Percentiles rank a stretch among this genome's conserved stretches.
These are phyloP conservation scores for Phyllostachys edulis DNA, from an alignment of 176 grass and related monocot genomes.

Conservation along the genomic window DNA sequence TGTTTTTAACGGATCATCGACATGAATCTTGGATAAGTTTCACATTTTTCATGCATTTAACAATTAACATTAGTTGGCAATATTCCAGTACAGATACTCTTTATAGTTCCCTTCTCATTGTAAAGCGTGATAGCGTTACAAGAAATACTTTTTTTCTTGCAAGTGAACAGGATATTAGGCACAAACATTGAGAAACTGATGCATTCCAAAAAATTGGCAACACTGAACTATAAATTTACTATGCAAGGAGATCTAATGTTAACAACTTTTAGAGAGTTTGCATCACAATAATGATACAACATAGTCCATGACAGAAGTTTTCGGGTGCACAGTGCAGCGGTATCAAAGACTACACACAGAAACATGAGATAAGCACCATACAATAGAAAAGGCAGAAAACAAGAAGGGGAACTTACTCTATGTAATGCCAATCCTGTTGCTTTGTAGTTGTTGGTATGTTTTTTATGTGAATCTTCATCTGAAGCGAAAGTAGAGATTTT, in stretches of 20 bases:
- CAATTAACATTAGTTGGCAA: background rate
- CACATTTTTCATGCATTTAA: background rate
- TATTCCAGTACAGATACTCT: background rate
- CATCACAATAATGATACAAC: background rate
- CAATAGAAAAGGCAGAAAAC: background rate
- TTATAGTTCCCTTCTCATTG: background rate
- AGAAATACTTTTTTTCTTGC: background rate
- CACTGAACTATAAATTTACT: background rate
- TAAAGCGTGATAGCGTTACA: background rate
- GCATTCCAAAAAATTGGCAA: background rate
- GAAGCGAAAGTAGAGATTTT: constrained; percentile 26
- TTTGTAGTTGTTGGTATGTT: constrained; percentile 13
- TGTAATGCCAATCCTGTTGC: constrained; percentile 37
- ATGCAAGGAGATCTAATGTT: background rate
- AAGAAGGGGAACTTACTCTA: constrained; percentile 51
- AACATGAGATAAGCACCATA: constrained; percentile 6
- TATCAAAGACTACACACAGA: constrained; percentile 3
- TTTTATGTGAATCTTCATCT: constrained; percentile 37
- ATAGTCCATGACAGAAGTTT: background rate
- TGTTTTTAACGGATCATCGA: background rate
- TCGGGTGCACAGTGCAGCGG: background rate
- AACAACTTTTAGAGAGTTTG: background rate
- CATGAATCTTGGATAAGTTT: background rate
- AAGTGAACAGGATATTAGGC: no score
- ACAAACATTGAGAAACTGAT: background rate